These are phyloP conservation scores for Pseudoturritis turrita DNA, from an alignment of 345 rosid genomes.

Conservation along the genomic window DNA sequence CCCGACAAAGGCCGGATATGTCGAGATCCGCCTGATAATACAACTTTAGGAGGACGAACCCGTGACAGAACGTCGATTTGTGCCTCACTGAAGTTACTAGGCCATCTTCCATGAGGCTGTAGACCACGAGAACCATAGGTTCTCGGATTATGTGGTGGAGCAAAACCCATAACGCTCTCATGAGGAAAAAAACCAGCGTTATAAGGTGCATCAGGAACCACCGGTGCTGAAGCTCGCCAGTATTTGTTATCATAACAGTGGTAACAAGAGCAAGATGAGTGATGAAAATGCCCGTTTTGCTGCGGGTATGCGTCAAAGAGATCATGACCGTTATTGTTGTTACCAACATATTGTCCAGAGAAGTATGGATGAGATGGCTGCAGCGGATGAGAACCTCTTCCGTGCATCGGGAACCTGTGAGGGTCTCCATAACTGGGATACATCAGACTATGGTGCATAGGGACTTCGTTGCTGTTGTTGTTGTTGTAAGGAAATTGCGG, in stretches of 20 bases:
- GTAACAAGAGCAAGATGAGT: constrained; percentile 67
- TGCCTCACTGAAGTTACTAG: constrained; percentile 50
- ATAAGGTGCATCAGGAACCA: constrained; percentile 43
- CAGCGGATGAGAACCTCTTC: constrained; percentile 37
- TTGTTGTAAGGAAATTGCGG: constrained; percentile 41
- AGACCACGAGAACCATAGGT: constrained; percentile 36
- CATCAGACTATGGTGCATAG: constrained; percentile 38
- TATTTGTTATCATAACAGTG: constrained; percentile 50
- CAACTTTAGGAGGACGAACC: constrained; percentile 51
- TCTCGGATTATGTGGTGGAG: constrained; percentile 43
- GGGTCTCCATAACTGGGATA: constrained; percentile 45
- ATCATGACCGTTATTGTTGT: constrained; percentile 34
- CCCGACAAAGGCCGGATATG: constrained; percentile 59
- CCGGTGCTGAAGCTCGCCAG: constrained; percentile 41
- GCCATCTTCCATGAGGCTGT: constrained; percentile 55
- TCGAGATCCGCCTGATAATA: constrained; percentile 43
- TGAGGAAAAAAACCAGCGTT: constrained; percentile 46
- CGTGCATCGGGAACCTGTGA: constrained; percentile 45
- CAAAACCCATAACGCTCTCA: constrained; percentile 47
- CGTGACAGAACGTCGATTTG: constrained; percentile 47
- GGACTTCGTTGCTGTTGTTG: constrained; percentile 36
- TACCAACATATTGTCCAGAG: constrained; percentile 52
- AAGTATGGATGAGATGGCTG: constrained; percentile 47
- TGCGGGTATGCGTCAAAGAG: constrained; percentile 48
- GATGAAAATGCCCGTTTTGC: constrained; percentile 51